Conservation (phyloP, 2,329 filamentous ascomycete species). For the Fusarium tuaranense region DNA sequence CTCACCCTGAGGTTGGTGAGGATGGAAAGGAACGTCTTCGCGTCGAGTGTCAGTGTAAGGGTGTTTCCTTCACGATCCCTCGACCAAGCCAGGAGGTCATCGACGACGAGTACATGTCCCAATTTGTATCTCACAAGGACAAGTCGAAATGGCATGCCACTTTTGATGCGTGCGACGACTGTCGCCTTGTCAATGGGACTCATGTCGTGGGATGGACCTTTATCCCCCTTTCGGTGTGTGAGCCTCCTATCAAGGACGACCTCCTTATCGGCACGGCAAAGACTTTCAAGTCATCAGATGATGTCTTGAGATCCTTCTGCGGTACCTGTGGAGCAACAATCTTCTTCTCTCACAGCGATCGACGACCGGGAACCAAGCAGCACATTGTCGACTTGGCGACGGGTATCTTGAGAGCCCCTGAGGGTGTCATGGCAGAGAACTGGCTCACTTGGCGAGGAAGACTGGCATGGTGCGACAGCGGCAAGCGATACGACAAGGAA, state of each 20-base stretch:
- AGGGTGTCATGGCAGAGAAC: conserved; percentile 56
- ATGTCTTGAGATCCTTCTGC: conserved; percentile 58
- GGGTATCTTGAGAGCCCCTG: conserved; percentile 58
- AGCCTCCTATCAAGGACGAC: conserved; percentile 52
- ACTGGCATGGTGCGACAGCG: conserved; percentile 49
- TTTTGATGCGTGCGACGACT: conserved; percentile 59
- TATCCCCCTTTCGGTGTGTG: conserved; percentile 51
- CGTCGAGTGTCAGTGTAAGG: conserved; percentile 60
- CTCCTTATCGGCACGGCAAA: conserved; percentile 58
- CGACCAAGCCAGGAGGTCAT: conserved; percentile 51
- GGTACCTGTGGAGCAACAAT: conserved; percentile 59
- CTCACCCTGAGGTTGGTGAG: conserved; percentile 46
- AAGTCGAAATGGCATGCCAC: conserved; percentile 56
- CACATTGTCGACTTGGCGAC: conserved; percentile 57
- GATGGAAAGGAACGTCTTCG: conserved; percentile 55
- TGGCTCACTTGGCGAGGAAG: conserved; percentile 61
- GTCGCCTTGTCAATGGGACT: conserved; percentile 56
- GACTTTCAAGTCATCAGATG: conserved; percentile 54
- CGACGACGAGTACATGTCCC: conserved; percentile 45
- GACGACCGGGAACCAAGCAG: conserved; percentile 46
- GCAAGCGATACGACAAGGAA: conserved; percentile 50
- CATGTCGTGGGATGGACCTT: conserved; percentile 58
- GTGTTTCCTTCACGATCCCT: conserved; percentile 59
- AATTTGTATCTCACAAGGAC: conserved; percentile 52
- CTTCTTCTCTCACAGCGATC: conserved; percentile 48